Evolutionary conservation across 108 stramenopile genomes (phyloP), one percentile per base, ranked within the genome.

Genomic region (Fistulifera pelliculosa): DNA sequence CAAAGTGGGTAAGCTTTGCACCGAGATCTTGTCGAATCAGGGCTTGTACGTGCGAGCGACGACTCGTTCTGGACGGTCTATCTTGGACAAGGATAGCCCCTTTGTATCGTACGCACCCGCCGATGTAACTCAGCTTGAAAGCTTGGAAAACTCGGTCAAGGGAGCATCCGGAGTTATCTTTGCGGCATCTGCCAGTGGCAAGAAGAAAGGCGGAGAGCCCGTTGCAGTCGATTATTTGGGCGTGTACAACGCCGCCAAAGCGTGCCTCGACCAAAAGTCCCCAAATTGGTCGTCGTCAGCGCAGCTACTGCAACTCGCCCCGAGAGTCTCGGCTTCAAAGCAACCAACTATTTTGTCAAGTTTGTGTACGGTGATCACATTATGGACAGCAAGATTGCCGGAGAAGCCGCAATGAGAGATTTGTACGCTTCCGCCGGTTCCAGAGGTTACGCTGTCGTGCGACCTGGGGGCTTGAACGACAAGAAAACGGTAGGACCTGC

Each of bases 331-430:
- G 58, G 47, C 24, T 60, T 31, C 27, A 47, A 60, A 28, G 47
- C 47, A 28, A 60, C 58, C 26, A 60, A 60, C 58, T 60, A 31
- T 8, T 60, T 60, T 49, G 58, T 60, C 6, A 49, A 48, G 58
- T 22, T 28, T 49, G 23, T 49, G 6, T 60, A 49, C 27, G 58
- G 58, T 19, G 91, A 83, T 16, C 64, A 73, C 18, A 93, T 93
- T 47, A 93, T 93, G 91, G 76, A 80, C 49, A 80, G 67, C 43
- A 93, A 93, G 67, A 83, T 90, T 14, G 56, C 66, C 39, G 91
- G 91, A 40, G 87, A 87, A 62, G 80, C 87, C 48, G 56, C 56
- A 27, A 74, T 89, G 13, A 67, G 87, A 49, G 52, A 43, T 40
- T 31, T 86, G 43, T 93, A 93, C 48, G 64, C 68, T 5, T 66